Evolutionary conservation across 1,284 basidiomycete genomes (phyloP), one percentile per base, ranked within the genome.

Genomic region (Malassezia globosa): DNA sequence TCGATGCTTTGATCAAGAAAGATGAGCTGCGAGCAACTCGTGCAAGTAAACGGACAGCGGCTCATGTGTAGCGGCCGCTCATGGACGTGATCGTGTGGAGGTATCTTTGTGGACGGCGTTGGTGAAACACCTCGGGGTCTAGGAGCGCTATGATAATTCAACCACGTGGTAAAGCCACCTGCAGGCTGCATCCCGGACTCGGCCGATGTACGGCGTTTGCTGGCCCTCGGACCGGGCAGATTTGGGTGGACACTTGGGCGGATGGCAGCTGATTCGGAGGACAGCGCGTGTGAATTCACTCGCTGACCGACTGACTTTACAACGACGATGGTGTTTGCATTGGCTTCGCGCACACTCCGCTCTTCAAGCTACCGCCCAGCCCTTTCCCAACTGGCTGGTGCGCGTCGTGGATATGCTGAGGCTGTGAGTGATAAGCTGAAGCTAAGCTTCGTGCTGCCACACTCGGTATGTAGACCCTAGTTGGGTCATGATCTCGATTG

Each of bases 361-460:
- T 37, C 50, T 23, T 37, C 50, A 23, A 37, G 40, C 37, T 23
- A 41, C 35, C 50, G 50, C 40, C 38, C 40, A 7, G 7, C 37
- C 18, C 38, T 52, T 8, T 25, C 50, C 10, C 37, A 51, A 22
- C 38, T 47, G 14, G 43, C 50, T 42, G 62, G 62, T 38, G 63
- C 63, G 24, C 63, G 60, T 31, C 61, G 68, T 55, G 63, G 65
- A 5, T 71, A 71, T 47, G 68, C 68, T 45, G 68, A 71, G 56
- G 68, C 66, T 25, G 65, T 66, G 24, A 60, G 58, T 38, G 67
- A 71, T 51, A 66, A 71, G 60, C 59, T 71, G 31, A 60, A 63
- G 59, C 61, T 71, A 39, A 58, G 54, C 40, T 64, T 71, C 47
- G 64, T 69, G 56, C 59, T 61, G 8, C 61, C 61, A 16, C 60